phyloP scores from a whole-genome alignment of 73 alveolate genomes.

The Paramecium biaurelia region DNA sequence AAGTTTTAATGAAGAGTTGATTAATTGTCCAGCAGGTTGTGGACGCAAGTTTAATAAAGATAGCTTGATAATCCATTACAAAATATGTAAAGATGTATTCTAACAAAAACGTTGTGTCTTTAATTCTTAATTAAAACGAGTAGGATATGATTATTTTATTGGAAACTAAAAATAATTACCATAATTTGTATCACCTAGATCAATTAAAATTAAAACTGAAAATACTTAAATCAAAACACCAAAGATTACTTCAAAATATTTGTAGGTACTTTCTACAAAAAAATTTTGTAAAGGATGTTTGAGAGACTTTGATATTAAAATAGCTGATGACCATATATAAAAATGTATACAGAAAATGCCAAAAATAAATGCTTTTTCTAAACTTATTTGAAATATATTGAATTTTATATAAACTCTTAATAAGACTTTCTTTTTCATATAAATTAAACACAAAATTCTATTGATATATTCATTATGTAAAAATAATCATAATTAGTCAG shows the following conservation, averaged over 20 bases:
- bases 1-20: neutral
- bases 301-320: neutral
- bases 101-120: conserved; percentile 5
- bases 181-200: neutral
- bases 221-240: neutral
- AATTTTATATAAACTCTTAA: neutral
- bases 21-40: conserved; percentile 21
- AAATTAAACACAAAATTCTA: neutral
- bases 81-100: conserved; percentile 25
- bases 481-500: neutral
- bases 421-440: neutral
- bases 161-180: neutral
- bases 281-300: neutral
- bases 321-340: conserved; percentile 17
- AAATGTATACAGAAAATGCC: neutral
- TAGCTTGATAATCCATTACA: neutral
- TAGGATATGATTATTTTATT: neutral
- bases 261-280: neutral
- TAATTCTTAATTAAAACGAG: conserved; percentile 4
- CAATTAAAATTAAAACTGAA: neutral
- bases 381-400: neutral
- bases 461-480: neutral
- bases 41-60: conserved; percentile 13
- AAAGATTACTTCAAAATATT: neutral
- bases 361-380: neutral